Percentiles rank a stretch among this genome's conserved stretches.
Conservation (phyloP, 1,284 basidiomycete species). For the Pyrrhoderma noxium region DNA sequence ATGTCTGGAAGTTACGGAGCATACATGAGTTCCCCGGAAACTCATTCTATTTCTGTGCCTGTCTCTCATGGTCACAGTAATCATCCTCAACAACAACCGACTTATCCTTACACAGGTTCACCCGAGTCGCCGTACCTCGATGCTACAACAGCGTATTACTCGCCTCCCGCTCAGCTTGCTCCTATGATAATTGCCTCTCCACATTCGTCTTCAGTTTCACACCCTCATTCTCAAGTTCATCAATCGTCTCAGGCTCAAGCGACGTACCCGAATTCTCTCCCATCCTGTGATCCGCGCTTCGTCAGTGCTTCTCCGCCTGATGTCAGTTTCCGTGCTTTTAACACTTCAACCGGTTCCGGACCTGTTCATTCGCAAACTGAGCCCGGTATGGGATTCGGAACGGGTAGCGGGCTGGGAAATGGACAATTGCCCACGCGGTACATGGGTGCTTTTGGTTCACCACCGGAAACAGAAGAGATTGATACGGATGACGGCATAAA, state of each 20-base stretch:
- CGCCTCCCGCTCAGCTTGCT: slow-evolving; percentile 8
- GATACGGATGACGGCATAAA: slow-evolving; percentile 13
- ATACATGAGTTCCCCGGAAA: background rate
- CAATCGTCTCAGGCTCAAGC: slow-evolving; percentile 1
- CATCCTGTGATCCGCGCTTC: slow-evolving; percentile 16
- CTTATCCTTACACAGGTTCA: slow-evolving; percentile 11
- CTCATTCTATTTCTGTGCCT: background rate
- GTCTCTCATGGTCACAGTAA: slow-evolving; percentile 7
- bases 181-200: slow-evolving; percentile 3
- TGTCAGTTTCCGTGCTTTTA: slow-evolving; percentile 5
- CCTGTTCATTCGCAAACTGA: background rate
- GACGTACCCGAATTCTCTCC: slow-evolving; percentile 3
- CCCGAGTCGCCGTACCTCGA: slow-evolving; percentile 16
- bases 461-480: background rate
- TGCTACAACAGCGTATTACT: slow-evolving; percentile 12
- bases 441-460: slow-evolving; percentile 14
- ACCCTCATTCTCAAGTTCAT: slow-evolving; percentile 1
- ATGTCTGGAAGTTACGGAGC: background rate
- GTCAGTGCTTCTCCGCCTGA: slow-evolving; percentile 18
- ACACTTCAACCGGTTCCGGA: slow-evolving; percentile 4
- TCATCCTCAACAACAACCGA: background rate
- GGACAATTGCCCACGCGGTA: background rate
- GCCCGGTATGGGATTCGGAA: background rate
- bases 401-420: background rate
- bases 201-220: slow-evolving; percentile 2